Percentiles rank a stretch among this genome's conserved stretches.
Conservation (phyloP, 352 stramenopile species). For the Lagenidium giganteum region DNA sequence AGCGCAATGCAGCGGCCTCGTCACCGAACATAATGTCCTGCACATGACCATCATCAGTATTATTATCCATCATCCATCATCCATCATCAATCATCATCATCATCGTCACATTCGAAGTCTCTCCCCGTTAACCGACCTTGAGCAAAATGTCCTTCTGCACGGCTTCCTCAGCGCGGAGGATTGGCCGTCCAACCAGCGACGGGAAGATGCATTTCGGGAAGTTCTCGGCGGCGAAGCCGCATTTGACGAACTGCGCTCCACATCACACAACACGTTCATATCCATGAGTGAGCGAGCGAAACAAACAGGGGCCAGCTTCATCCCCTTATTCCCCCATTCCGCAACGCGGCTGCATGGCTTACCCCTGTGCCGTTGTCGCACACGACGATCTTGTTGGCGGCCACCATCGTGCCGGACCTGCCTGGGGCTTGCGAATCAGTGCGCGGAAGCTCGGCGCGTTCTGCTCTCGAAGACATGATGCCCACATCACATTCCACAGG, state of each 20-base stretch:
- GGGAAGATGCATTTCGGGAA: conserved; percentile 94
- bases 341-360: no score
- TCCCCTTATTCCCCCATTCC: no score
- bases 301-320: no score
- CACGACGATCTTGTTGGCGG: conserved; percentile 85
- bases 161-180: conserved; percentile 91
- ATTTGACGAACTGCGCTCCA: conserved; percentile 83
- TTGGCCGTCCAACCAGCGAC: conserved; percentile 92
- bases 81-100: no score
- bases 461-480: no score
- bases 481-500: no score
- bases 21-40: conserved; percentile 96
- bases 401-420: conserved; percentile 50
- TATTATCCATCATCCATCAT: neutral
- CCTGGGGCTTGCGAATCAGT: neutral
- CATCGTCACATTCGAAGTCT: no score
- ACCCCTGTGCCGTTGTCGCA: conserved; percentile 87
- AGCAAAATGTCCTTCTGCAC: conserved; percentile 82
- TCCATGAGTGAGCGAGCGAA: neutral
- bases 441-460: neutral
- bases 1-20: conserved; percentile 84
- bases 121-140: no score
- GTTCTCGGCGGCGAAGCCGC: conserved; percentile 93
- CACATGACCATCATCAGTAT: neutral
- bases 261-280: no score